Evolutionary conservation across 306 rosid species (phyloP).

Genomic region (Urtica urens): DNA sequence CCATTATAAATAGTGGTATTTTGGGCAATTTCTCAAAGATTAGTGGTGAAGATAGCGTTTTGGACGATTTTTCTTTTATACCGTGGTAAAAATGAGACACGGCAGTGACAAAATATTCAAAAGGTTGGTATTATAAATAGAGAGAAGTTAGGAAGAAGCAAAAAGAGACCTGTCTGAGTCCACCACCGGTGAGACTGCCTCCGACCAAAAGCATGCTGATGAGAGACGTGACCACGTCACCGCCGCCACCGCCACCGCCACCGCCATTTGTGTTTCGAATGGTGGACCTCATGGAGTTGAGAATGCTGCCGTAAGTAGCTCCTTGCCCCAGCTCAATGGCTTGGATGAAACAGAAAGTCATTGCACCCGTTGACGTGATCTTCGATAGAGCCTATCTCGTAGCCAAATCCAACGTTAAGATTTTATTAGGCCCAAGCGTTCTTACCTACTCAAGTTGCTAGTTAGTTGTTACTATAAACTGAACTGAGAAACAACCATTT

Average conservation of each 20-base stretch:
- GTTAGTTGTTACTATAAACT: background rate
- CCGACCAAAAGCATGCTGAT: slow-evolving; percentile 26
- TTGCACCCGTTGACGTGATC: slow-evolving; percentile 94
- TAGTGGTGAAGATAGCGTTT: no score
- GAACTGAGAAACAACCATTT: no score
- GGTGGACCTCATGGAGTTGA: slow-evolving; percentile 64
- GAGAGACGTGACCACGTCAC: slow-evolving; percentile 15
- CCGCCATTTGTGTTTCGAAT: slow-evolving; percentile 44
- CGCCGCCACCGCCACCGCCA: slow-evolving; percentile 20
- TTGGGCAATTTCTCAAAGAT: no score
- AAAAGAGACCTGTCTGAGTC: slow-evolving; percentile 25
- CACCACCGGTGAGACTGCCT: slow-evolving; percentile 23
- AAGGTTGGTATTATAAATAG: background rate
- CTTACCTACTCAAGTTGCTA: background rate
- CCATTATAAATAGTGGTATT: no score
- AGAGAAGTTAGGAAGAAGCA: background rate
- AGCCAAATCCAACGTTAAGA: no score
- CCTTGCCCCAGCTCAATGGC: slow-evolving; percentile 83
- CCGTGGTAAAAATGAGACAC: no score
- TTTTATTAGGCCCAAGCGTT: slow-evolving; percentile 13
- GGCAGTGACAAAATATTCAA: no score
- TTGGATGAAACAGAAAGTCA: slow-evolving; percentile 95
- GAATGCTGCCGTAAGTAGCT: slow-evolving; percentile 72
- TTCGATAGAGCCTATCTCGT: slow-evolving; percentile 73
- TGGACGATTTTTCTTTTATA: no score